Evolutionary conservation across 192 early-diverging fungal species (phyloP), one percentile per base, ranked within the genome.

Genomic region (Backusella tuberculispora): DNA sequence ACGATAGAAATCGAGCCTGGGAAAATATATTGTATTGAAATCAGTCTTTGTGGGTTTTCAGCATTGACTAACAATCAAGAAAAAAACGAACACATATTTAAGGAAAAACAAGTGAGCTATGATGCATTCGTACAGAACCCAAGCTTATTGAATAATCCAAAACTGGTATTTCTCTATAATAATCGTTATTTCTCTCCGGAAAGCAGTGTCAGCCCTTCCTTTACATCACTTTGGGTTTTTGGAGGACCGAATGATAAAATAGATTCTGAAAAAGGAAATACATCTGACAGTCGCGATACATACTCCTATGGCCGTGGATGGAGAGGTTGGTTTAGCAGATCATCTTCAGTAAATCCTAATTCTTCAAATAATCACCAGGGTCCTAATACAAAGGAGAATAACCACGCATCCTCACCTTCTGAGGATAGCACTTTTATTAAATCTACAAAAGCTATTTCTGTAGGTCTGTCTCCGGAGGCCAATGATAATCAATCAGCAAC

Each of bases 101-200:
- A 80, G 2, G 69, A 86, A 47, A 73, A 90, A 42, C 64, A 80
- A 53, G 73, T 93, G 29, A 73, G 76, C 26, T 93, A 82, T 67
- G 90, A 92, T 13, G 37, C 73, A 1, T 89, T 92, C 71, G 73
- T 71, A 15, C 68, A 88, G 45, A 82, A 84, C 26, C 90, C 90
- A 5, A 84, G 82, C 14, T 5, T 92, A 37, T 50, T 93, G 2
- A 81, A 72, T 66, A 85, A 92, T 67, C 78, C 87, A 29, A 67
- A 75, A 19, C 78, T 92, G 0, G 82, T 91, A 10, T 74, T 89
- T 43, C 83, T 84, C 37, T 85, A 90, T 64, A 77, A 90, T 47
- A 83, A 85, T 37, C 79, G 84, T 12, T 95, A 93, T 75, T 90
- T 88, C 66, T 81, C 85, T 13, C 48, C 66, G 88, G 90, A 88